Conservation (phyloP, 306 rosid genomes). For the Lathyrus sativus region DNA sequence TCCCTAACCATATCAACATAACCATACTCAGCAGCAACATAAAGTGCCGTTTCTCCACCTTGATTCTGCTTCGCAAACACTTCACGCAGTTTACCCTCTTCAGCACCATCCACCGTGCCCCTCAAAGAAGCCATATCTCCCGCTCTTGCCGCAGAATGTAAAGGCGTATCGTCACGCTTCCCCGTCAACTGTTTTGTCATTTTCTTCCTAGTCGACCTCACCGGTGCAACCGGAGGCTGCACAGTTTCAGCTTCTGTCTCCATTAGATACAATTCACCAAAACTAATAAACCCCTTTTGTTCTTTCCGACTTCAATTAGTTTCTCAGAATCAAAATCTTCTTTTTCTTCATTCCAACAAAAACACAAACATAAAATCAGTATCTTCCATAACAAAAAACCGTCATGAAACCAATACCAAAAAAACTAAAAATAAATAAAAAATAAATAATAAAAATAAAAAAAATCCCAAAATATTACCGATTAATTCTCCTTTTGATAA, state of each 20-base stretch:
- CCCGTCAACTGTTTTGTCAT: slow-evolving; percentile 93
- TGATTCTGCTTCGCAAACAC: slow-evolving; percentile 75
- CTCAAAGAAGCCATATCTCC: slow-evolving; percentile 55
- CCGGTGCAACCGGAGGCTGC: slow-evolving; percentile 46
- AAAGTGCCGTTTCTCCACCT: slow-evolving; percentile 87
- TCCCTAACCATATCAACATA: slow-evolving; percentile 81
- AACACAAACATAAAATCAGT: slow-evolving; percentile 55
- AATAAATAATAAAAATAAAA: neutral
- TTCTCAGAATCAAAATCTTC: slow-evolving; percentile 13
- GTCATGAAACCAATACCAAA: slow-evolving; percentile 26
- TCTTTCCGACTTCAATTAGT: slow-evolving; percentile 30
- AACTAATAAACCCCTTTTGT: slow-evolving; percentile 21
- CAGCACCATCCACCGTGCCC: slow-evolving; percentile 50
- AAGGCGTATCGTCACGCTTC: slow-evolving; percentile 75
- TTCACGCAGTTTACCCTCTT: slow-evolving; percentile 53
- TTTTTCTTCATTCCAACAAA: slow-evolving; percentile 55
- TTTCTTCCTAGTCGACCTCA: slow-evolving; percentile 62
- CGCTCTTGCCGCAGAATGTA: slow-evolving; percentile 81
- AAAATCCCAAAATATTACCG: neutral
- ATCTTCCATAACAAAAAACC: slow-evolving; percentile 39
- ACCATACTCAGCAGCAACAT: slow-evolving; percentile 90
- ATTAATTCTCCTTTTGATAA: slow-evolving; percentile 13
- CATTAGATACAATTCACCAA: slow-evolving; percentile 48
- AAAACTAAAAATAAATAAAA: slow-evolving; percentile 2
- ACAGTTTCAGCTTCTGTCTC: slow-evolving; percentile 44